Evolutionary conservation across 2,329 filamentous ascomycete genomes (phyloP), one percentile per base, ranked within the genome.

Genomic region (Colletotrichum brevisporum): DNA sequence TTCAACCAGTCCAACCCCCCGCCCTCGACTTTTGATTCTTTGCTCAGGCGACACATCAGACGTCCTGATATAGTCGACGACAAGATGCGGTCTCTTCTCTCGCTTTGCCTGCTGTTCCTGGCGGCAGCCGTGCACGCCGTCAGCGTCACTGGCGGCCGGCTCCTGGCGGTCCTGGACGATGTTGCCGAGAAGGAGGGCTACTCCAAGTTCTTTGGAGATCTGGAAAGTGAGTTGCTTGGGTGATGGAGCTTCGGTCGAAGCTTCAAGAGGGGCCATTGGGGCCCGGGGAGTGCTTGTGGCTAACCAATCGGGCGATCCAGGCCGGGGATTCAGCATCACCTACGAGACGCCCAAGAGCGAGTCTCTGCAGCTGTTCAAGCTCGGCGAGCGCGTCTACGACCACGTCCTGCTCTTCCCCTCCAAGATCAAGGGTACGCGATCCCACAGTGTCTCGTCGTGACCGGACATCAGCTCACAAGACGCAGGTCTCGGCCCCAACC

Each of bases 341-440:
- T 95, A 94, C 79, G 90, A 95, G 79, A 94, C 94, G 8, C 93
- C 94, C 70, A 96, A 96, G 83, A 92, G 89, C 79, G 89, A 94
- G 61, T 85, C 86, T 58, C 83, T 98, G 75, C 87, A 89, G 59
- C 86, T 99, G 73, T 97, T 98, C 84, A 86, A 90, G 78, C 90
- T 96, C 72, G 96, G 95, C 78, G 94, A 96, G 83, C 90, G 92
- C 79, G 90, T 89, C 72, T 98, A 95, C 82, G 95, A 98, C 83
- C 95, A 99, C 82, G 84, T 98, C 73, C 82, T 98, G 72, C 87
- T 99, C 74, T 89, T 98, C 72, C 96, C 96, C 60, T 90, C 91
- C 69, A 97, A 95, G 82, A 90, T 93, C 39, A 99, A 99, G 88
- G 95, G 92, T 94, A 78, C 64, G 80, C 75, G 27, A 6, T 12